phyloP scores from a whole-genome alignment of 2,329 filamentous ascomycete genomes.

The Aureobasidium sp. region DNA sequence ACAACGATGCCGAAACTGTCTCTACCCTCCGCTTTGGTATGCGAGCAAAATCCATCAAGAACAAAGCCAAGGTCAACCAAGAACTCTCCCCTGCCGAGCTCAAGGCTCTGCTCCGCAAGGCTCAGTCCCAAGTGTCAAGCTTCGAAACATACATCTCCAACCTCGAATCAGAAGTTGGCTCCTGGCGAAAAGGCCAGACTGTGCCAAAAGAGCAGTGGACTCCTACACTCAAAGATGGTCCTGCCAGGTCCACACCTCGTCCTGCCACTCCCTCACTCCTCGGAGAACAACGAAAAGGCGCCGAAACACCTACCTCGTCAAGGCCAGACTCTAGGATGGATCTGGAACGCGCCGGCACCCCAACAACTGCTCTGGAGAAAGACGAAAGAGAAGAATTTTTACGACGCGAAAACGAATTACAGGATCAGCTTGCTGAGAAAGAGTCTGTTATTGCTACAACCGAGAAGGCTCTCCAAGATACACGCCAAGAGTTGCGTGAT shows the following conservation, averaged over 20 bases:
- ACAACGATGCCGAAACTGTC: constrained; percentile 92
- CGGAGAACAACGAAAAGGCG: constrained; percentile 38
- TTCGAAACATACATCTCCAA: constrained; percentile 82
- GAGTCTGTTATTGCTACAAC: constrained; percentile 72
- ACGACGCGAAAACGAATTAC: constrained; percentile 89
- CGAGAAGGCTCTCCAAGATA: constrained; percentile 74
- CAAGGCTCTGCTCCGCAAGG: constrained; percentile 87
- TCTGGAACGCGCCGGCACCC: constrained; percentile 73
- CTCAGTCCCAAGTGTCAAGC: constrained; percentile 78
- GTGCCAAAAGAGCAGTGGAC: constrained; percentile 90
- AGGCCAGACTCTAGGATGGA: constrained; percentile 61
- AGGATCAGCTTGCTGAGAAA: constrained; percentile 91
- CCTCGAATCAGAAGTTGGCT: constrained; percentile 75
- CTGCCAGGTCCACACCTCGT: constrained; percentile 43
- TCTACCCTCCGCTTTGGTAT: constrained; percentile 92
- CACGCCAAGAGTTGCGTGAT: constrained; percentile 76
- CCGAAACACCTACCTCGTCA: constrained; percentile 42
- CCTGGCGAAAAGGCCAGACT: constrained; percentile 80
- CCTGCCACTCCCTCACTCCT: constrained; percentile 56
- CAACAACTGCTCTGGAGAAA: constrained; percentile 82
- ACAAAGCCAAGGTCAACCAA: constrained; percentile 99
- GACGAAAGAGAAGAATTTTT: constrained; percentile 96
- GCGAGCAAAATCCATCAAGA: constrained; percentile 97
- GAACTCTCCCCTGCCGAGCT: constrained; percentile 93
- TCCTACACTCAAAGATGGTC: constrained; percentile 49